A percentile compares a stretch with the other conserved stretches of the same genome.
These are phyloP conservation scores for Rutstroemia sp. DNA, from an alignment of 2,329 filamentous ascomycete species.

Conservation along the genomic window DNA sequence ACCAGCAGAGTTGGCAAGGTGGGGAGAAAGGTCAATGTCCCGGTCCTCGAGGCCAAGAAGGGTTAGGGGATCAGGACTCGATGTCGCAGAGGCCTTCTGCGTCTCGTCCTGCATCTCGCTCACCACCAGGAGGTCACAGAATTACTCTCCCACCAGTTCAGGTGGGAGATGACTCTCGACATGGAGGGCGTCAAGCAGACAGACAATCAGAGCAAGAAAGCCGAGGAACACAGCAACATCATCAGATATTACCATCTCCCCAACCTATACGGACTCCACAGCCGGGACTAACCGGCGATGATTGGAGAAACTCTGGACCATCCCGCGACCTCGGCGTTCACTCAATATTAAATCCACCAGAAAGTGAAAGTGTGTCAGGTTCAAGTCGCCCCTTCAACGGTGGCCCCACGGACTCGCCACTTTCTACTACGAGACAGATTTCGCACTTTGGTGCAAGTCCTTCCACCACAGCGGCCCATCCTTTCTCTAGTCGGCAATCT, in stretches of 20 bases:
- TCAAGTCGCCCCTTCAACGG: conserved; percentile 19
- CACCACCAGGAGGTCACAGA: conserved; percentile 29
- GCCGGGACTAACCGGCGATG: conserved; percentile 14
- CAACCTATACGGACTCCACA: conserved; percentile 18
- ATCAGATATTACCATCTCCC: conserved; percentile 18
- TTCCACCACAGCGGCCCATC: conserved; percentile 13
- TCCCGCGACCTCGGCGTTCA: conserved; percentile 30
- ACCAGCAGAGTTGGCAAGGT: conserved; percentile 30
- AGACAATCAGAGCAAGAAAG: conserved; percentile 19
- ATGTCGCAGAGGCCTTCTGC: conserved; percentile 57
- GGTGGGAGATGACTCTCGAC: conserved; percentile 28
- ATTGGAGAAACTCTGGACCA: conserved; percentile 21
- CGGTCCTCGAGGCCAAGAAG: conserved; percentile 42
- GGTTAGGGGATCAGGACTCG: conserved; percentile 51
- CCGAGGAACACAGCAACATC: conserved; percentile 14
- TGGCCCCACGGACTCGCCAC: conserved; percentile 19
- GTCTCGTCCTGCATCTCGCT: conserved; percentile 47
- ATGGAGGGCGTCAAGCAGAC: conserved; percentile 21
- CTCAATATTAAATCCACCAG: conserved; percentile 31
- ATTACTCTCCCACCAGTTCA: conserved; percentile 28
- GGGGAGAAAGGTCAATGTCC: conserved; percentile 47
- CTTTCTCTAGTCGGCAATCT: conserved; percentile 19
- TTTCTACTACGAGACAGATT: conserved; percentile 12
- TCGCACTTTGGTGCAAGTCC: conserved; percentile 24
- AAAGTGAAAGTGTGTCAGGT: conserved; percentile 18